Evolutionary conservation across 2,329 filamentous ascomycete genomes (phyloP), one percentile per base, ranked within the genome.

Genomic region (Sporothrix protearum): DNA sequence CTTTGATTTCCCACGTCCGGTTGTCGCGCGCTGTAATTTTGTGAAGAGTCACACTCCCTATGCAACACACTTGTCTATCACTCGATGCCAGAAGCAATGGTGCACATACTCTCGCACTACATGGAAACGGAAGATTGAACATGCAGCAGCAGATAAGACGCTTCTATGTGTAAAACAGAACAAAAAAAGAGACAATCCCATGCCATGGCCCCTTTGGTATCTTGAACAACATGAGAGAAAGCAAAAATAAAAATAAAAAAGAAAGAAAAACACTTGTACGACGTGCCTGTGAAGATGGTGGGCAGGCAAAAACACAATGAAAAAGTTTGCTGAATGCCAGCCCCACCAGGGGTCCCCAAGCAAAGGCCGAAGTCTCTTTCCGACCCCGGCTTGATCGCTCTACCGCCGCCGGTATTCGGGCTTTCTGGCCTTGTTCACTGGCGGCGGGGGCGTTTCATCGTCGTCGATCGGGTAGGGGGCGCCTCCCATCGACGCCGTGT

Each of bases 401-500:
- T 72, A 76, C 16, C 74, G 71, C 25, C 30, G 51, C 5, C 73
- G 72, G 68, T 90, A 92, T 66, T 92, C 90, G 0, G 95, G 95
- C 80, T 97, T 97, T 76, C 90, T 88, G 59, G 91, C 89, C 86
- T 93, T 92, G 77, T 97, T 96, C 8, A 96, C 93, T 7, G 87
- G 84, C 2, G 95, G 95, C 22, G 95, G 94, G 36, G 91, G 95
- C 22, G 94, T 93, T 33, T 91, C 90, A 33, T 91, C 92, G 77
- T 96, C 87, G 61, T 89, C 90, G 64, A 92, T 81, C 0, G 95
- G 95, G 79, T 97, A 97, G 0, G 94, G 94, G 45, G 92, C 85
- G 9, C 83, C 79, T 22, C 75, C 71, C 22, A 73, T 77, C 67
- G 76, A 81, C 0, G 91, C 0, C 89, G 93, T 79, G 94, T 94